These are phyloP conservation scores for Neurospora tetraspora DNA, from an alignment of 495 filamentous ascomycete genomes.

Conservation along the genomic window DNA sequence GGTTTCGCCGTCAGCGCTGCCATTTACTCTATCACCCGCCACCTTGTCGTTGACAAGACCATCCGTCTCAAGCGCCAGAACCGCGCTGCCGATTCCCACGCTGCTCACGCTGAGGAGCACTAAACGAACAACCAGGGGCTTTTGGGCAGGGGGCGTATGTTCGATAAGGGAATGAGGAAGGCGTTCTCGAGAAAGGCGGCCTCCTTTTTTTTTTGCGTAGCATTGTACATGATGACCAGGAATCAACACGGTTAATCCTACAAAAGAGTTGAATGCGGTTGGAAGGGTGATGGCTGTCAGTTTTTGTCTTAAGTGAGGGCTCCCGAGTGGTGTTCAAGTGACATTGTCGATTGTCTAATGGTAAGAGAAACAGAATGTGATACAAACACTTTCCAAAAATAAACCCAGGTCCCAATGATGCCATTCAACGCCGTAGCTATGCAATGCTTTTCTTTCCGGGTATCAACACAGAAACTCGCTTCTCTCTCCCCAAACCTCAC, in stretches of 20 bases:
- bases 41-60: constrained; percentile 82
- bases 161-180: constrained; percentile 1
- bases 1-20: constrained; percentile 57
- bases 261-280: neutral
- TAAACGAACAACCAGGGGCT: constrained; percentile 8
- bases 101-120: constrained; percentile 17
- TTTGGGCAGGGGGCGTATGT: neutral
- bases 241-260: neutral
- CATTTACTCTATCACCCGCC: constrained; percentile 66
- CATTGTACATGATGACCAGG: neutral
- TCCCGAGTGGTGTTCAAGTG: neutral
- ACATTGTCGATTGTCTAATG: neutral
- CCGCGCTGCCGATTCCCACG: constrained; percentile 29
- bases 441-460: constrained; percentile 12
- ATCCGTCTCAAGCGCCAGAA: constrained; percentile 63
- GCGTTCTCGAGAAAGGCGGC: neutral
- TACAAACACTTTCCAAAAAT: constrained; percentile 1
- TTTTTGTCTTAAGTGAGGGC: neutral
- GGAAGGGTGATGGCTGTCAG: neutral
- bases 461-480: neutral
- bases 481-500: neutral
- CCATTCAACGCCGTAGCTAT: constrained; percentile 36
- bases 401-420: neutral
- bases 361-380: neutral
- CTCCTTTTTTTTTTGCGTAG: neutral